Percentiles rank a stretch among this genome's conserved stretches.
phyloP scores from a whole-genome alignment of 2,329 filamentous ascomycete genomes.

The Penicillium sp. region DNA sequence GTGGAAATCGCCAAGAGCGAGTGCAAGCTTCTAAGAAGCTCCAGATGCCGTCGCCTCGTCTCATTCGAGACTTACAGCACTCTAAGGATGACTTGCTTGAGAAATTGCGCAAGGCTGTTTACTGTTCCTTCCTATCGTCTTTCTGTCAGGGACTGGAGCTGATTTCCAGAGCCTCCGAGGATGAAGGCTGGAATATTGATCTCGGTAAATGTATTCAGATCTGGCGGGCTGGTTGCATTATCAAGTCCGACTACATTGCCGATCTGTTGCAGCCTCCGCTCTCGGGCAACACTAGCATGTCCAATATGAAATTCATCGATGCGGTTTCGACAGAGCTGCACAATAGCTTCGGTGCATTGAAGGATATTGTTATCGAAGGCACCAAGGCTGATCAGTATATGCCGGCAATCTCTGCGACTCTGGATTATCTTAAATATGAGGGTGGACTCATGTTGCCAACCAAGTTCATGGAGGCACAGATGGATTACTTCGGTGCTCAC shows the following conservation, averaged over 20 bases:
- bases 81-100: slow-evolving; percentile 51
- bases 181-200: slow-evolving; percentile 58
- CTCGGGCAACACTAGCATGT: slow-evolving; percentile 26
- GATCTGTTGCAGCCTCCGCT: slow-evolving; percentile 53
- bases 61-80: slow-evolving; percentile 28
- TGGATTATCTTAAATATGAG: slow-evolving; percentile 68
- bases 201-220: slow-evolving; percentile 50
- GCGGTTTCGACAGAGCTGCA: slow-evolving; percentile 56
- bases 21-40: slow-evolving; percentile 53
- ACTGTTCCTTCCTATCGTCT: slow-evolving; percentile 60
- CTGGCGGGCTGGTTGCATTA: slow-evolving; percentile 71
- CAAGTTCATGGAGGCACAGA: slow-evolving; percentile 68
- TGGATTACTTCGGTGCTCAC: slow-evolving; percentile 71
- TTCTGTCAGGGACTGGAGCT: slow-evolving; percentile 68
- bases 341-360: slow-evolving; percentile 52
- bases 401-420: slow-evolving; percentile 59
- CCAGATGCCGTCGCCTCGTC: slow-evolving; percentile 41
- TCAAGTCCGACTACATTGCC: slow-evolving; percentile 65
- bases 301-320: slow-evolving; percentile 43
- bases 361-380: slow-evolving; percentile 56
- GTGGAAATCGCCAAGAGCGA: slow-evolving; percentile 60
- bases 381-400: slow-evolving; percentile 60
- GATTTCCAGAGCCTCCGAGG: slow-evolving; percentile 58
- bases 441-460: slow-evolving; percentile 62
- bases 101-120: slow-evolving; percentile 61